A percentile compares a stretch with the other conserved stretches of the same genome.
phyloP scores from a whole-genome alignment of 352 stramenopile species.

The Albugo candida region DNA sequence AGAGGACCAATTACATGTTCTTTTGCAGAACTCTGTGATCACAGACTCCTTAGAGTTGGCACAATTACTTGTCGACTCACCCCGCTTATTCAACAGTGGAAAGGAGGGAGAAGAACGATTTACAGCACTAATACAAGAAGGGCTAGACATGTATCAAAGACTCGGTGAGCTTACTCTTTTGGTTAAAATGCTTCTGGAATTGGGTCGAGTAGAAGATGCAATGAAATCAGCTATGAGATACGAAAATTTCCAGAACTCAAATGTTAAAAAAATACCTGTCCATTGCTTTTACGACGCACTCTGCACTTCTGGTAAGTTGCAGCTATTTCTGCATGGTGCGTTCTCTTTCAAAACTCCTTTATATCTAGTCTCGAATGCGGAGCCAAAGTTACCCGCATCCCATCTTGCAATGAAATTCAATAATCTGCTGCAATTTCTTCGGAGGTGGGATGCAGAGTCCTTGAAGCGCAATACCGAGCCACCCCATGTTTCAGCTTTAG shows the following conservation, averaged over 20 bases:
- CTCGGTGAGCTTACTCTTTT: neutral
- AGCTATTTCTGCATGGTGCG: neutral
- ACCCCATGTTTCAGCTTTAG: too few species aligned
- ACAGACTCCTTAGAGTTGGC: constrained; percentile 36
- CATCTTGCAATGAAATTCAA: constrained; percentile 26
- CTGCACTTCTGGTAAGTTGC: constrained; percentile 11
- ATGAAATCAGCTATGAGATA: constrained; percentile 14
- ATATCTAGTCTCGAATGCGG: constrained; percentile 13
- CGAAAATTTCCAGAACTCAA: constrained; percentile 15
- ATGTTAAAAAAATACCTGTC: constrained; percentile 19
- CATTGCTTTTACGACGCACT: constrained; percentile 28
- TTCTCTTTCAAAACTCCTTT: neutral
- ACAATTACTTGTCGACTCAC: constrained; percentile 22
- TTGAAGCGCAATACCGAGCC: constrained; percentile 5
- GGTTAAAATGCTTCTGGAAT: neutral
- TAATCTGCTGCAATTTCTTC: constrained; percentile 32
- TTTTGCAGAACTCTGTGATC: constrained; percentile 35
- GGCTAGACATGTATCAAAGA: constrained; percentile 32
- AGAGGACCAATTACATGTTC: constrained; percentile 36
- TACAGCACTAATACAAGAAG: constrained; percentile 16
- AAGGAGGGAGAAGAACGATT: neutral
- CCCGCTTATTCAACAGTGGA: neutral
- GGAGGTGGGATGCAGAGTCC: constrained; percentile 21
- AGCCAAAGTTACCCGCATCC: constrained; percentile 9
- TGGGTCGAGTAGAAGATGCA: neutral